Conservation (phyloP, 352 stramenopile species). For the Phytophthora gonapodyides region DNA sequence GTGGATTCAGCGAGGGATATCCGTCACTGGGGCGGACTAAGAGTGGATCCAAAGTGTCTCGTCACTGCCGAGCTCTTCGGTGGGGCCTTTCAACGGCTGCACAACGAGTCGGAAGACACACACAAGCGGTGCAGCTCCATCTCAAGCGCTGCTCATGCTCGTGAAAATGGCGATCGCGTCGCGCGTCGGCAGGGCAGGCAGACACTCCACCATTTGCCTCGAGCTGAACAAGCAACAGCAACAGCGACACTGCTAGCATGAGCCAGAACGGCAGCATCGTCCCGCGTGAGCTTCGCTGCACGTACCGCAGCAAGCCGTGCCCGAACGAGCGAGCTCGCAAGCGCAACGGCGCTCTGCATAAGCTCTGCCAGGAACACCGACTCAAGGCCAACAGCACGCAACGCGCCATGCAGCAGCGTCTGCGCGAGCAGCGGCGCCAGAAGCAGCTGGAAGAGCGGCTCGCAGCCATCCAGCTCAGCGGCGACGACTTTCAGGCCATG, state of each 20-base stretch:
- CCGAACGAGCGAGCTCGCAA: slow-evolving; percentile 54
- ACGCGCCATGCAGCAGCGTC: slow-evolving; percentile 46
- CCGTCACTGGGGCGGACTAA: slow-evolving; percentile 3
- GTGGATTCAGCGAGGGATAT: slow-evolving; percentile 24
- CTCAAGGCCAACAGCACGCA: slow-evolving; percentile 64
- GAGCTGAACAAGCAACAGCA: slow-evolving; percentile 22
- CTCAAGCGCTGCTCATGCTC: slow-evolving; percentile 9
- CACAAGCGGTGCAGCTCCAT: slow-evolving; percentile 5
- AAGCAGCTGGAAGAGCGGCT: slow-evolving; percentile 29
- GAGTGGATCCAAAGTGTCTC: slow-evolving; percentile 6
- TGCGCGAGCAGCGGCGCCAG: slow-evolving; percentile 35
- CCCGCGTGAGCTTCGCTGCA: slow-evolving; percentile 41
- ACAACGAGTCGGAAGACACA: background rate
- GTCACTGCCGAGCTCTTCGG: slow-evolving; percentile 3
- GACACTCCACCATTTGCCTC: slow-evolving; percentile 34
- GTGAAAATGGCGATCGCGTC: background rate
- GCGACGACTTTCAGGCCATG: slow-evolving; percentile 21
- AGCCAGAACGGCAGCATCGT: slow-evolving; percentile 25
- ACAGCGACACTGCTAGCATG: slow-evolving; percentile 11
- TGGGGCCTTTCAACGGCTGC: slow-evolving; percentile 2
- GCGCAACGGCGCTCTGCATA: slow-evolving; percentile 52
- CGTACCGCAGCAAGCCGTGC: slow-evolving; percentile 56
- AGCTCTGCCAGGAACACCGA: slow-evolving; percentile 56
- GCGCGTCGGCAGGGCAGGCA: slow-evolving; percentile 1
- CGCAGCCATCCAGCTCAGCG: slow-evolving; percentile 19